Base-by-base conservation (phyloP, 495 filamentous ascomycete species). In the Xylaria curta region DNA sequence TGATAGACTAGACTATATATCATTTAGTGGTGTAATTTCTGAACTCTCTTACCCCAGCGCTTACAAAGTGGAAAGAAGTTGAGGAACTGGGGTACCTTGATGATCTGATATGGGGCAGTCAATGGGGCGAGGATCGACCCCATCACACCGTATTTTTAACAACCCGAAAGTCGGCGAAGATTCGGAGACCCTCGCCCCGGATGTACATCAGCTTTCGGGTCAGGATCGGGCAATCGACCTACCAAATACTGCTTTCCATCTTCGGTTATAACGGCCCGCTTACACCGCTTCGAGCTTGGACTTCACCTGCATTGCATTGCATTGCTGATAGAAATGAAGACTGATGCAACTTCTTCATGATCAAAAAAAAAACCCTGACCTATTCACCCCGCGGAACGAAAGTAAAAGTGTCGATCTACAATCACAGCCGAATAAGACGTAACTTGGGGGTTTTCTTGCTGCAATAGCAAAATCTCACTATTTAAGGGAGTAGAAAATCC, bases 91-190 rank as follows among this genome's bases (percentile, higher is more conserved):
- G 42, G 42, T 46, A 64, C 61, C 61, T 47, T 31, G 61, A 46
- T 65, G 62, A 28, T 44, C 42, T 17, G 42, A n/a, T 49, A 42
- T 33, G 42, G 24, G 42, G 24, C 40, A 24, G 51, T 28, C 15
- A 54, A 28, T 54, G 51, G 51, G 21, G 10, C 24, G 51, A 54
- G 51, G 12, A 28, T 28, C 24, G 4, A 54, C 26, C 51, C 53
- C 13, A 56, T 31, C 31, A 53, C 63, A 66, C 65, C 49, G 65
- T 67, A 40, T 17, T 40, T 54, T 44, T 54, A 56, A 42, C 49
- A 5, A 54, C 24, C 65, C 65, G 65, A 56, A 31, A 38, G 49
- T 67, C 65, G 65, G 65, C 65, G 65, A 67, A 56, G 47, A 13
- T n/a, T 67, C 65, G 47, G 49, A 42, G 58, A 60, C 31, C 58